Evolutionary conservation across 805 yeast genomes (phyloP).

Genomic region (Zygoascus tannicola): DNA sequence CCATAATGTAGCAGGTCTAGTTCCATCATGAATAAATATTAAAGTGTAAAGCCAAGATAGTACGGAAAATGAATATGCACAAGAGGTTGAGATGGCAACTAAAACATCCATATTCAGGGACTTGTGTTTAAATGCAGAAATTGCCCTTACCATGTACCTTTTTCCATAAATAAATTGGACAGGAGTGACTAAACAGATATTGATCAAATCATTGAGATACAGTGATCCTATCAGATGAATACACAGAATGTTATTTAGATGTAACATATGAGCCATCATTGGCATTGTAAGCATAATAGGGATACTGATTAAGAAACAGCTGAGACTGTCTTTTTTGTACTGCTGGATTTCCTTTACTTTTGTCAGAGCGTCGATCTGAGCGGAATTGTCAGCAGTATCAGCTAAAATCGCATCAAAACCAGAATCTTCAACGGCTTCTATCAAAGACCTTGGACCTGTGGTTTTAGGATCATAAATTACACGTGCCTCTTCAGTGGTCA

Average conservation of each 20-base stretch:
- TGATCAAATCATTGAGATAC: constrained; percentile 52
- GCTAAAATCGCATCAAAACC: constrained; percentile 47
- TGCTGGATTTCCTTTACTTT: constrained; percentile 60
- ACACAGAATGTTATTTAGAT: constrained; percentile 29
- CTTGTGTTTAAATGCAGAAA: constrained; percentile 54
- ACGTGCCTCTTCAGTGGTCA: constrained; percentile 45
- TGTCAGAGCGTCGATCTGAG: constrained; percentile 62
- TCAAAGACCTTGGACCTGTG: constrained; percentile 57
- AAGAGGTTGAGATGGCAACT: constrained; percentile 70
- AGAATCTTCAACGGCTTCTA: constrained; percentile 41
- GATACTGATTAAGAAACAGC: constrained; percentile 46
- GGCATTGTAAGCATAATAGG: constrained; percentile 45
- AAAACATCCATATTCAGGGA: constrained; percentile 89
- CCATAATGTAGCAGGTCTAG: constrained; percentile 63
- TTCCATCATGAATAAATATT: constrained; percentile 7
- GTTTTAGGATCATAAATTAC: constrained; percentile 38
- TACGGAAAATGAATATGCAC: constrained; percentile 68
- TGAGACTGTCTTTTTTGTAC: constrained; percentile 55
- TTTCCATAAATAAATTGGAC: constrained; percentile 62
- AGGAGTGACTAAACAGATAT: constrained; percentile 47
- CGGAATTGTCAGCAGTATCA: constrained; percentile 43
- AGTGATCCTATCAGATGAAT: constrained; percentile 47
- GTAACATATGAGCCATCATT: constrained; percentile 28
- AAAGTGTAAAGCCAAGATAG: constrained; percentile 43
- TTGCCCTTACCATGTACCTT: constrained; percentile 56